Base-by-base conservation (phyloP, 495 filamentous ascomycete species). In the Massariosphaeria phaeospora region DNA sequence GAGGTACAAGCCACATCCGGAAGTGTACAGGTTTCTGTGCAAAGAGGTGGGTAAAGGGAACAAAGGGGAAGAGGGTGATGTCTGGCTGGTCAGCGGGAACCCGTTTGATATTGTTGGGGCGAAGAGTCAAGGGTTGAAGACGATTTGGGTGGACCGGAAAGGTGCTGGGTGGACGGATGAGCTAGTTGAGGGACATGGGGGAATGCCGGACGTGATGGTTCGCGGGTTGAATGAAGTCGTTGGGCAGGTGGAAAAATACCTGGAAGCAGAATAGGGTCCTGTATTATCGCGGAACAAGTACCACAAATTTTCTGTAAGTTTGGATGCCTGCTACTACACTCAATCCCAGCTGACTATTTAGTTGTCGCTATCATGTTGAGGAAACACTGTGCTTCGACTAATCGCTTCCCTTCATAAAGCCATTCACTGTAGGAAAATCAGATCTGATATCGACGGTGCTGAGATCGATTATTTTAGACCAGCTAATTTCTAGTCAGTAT, bases 51-150 rank as follows among this genome's bases (percentile, higher is more conserved):
- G 70, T 49, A 75, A 76, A 38, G 55, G 70, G 50, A 75, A 76
- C 38, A 70, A 78, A 10, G 80, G 78, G 52, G 63, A 59, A n/a
- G 62, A 69, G 18, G 64, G 60, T 0, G 74, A 82, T 21, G 75
- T 91, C 3, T 91, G 84, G 84, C 69, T 93, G 7, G 75, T 93
- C 17, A 87, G 79, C 58, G 76, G 79, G 6, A 95, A 93, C 66
- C 83, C 88, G 6, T 94, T 94, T 66, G 89, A 94, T 64, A 71
- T 88, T n/a, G 76, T 80, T 42, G 83, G 80, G 2, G 76, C 78
- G 9, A 69, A 69, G 45, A 63, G 66, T 6, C 68, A 70, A 2
- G 77, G 83, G 7, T 66, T 91, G 71, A 73, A 76, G 56, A 78
- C 83, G 15, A 79, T 76, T 9, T 91, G 88, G 82, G 78, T 90